Base-by-base conservation (phyloP, 148 eudicot species). In the Polygonum maritimum region DNA sequence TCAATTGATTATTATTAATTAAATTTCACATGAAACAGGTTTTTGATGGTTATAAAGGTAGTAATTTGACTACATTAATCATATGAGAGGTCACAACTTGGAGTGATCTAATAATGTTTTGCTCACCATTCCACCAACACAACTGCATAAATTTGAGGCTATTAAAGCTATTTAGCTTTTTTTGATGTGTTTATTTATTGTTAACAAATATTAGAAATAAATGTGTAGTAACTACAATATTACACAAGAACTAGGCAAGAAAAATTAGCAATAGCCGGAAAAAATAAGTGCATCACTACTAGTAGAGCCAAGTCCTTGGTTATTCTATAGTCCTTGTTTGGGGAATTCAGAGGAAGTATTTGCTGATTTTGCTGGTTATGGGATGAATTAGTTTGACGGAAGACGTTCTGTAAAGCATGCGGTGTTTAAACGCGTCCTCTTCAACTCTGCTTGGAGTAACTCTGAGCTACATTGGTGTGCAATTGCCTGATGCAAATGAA, bases 401-500 rank as follows among this genome's bases (percentile, higher is more conserved):
- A 67, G 70, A 3, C 87, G 86, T 80, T 94, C 98, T 39, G 84
- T 89, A 85, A 95, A 95, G 85, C 98, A 95, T 26, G 99, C 96
- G 1, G 98, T 88, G 78, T 95, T 95, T 52, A 95, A 73, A 62
- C 94, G 91, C 12, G 98, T 95, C 83, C 97, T 86, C 84, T 95
- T 91, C 0, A 95, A 97, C 84, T 95, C 98, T n/a, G 85, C 79
- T 79, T 86, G 94, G 55, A 95, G 98, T 48, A 95, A 85, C 78
- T 92, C 99, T 2, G 94, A 78, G 78, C 98, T 92, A 72, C 81
- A 95, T 80, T 92, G 92, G 78, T 95, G 99, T 44, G 92, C 97
- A 60, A 95, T 94, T 19, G 93, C 99, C 99, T 95, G 44, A 67
- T 38, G 71, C 44, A 67, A 35, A 67, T 36, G n/a, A 5, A 35